Base-by-base conservation (phyloP, 2,329 filamentous ascomycete genomes). In the Fusarium euwallaceae region DNA sequence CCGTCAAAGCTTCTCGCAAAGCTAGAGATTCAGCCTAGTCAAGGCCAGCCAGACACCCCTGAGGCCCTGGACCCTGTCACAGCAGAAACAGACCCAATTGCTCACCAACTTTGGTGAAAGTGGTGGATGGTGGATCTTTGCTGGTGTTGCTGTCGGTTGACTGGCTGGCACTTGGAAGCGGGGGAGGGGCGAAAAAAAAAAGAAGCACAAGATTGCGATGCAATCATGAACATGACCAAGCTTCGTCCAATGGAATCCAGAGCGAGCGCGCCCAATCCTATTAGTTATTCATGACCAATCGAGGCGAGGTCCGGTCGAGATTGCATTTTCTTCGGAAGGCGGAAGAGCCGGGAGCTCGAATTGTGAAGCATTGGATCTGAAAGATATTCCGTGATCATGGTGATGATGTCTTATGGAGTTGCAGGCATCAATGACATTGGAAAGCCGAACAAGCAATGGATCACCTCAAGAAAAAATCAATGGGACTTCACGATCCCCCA, bases 121-220 rank as follows among this genome's bases (percentile, higher is more conserved):
- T 71, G 60, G 63, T 69, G 70, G 69, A 69, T 73, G 69, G 72
- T 75, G 72, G 72, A 74, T 72, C 69, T 75, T 75, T 41, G 58
- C 56, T 64, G 43, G 70, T 73, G 61, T 36, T 51, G 64, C 45
- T 72, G 36, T 22, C 60, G 66, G 65, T 74, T 66, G 45, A 68
- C 45, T 76, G 70, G 73, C 43, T 63, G 48, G 71, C 64, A 58
- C 58, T 65, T 51, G 63, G 64, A 63, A 69, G 73, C 70, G 73
- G 73, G 73, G 73, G 56, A 76, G 70, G 73, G 73, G 73, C 70
- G 41, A 71, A 75, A 29, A 29, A 29, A 29, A 29, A 64, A 56
- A 61, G 53, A 69, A 66, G 51, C 29, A 59, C 39, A 63, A 65
- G 62, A 66, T 61, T 70, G 48, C 61, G 68, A 72, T 69, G 68